Base-by-base conservation (phyloP, 2,329 filamentous ascomycete genomes). In the Escovopsis weberi region DNA sequence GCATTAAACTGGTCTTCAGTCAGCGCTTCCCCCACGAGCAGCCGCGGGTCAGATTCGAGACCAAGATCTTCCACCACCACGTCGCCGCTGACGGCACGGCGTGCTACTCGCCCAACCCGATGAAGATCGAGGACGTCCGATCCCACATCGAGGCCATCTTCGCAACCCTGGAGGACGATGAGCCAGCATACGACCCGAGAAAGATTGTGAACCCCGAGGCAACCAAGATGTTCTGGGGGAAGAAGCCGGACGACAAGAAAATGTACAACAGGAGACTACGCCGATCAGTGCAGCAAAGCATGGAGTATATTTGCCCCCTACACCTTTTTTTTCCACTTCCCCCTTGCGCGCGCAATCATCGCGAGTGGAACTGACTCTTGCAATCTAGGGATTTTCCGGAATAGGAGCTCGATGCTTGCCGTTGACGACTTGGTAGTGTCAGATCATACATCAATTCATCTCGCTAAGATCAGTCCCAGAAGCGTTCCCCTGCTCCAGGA, bases 181-280 rank as follows among this genome's bases (percentile, higher is more conserved):
- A 78, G 2, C 85, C 88, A 0, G 80, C 83, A 0, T 96, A 94
- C 55, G 91, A 98, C 56, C 91, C 91, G 1, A 75, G 89, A 38
- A 88, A 85, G 10, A 74, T 86, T 30, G 85, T 96, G 33, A 82
- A 94, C 49, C 82, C 80, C 0, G 88, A 94, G 54, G 87, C 88
- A 2, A 80, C 83, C 35, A 85, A 80, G 59, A 67, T 96, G 38
- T 91, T 82, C 56, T 98, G 91, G 89, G 87, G 87, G 3, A 71
- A 71, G 4, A 63, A 74, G 1, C 45, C 58, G 2, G 81, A 87
- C 2, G 81, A 89, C 42, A 83, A 84, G 57, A 94, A 88, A 62
- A 64, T 77, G 50, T 96, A 96, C 64, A 87, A 83, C 53, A 77
- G 89, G 42, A 77, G 78, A 47, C 68, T 96, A 47, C 76, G 89